Percentiles rank a stretch among this genome's conserved stretches.
Conservation (phyloP, 495 filamentous ascomycete genomes). For the Neurospora tetraspora region DNA sequence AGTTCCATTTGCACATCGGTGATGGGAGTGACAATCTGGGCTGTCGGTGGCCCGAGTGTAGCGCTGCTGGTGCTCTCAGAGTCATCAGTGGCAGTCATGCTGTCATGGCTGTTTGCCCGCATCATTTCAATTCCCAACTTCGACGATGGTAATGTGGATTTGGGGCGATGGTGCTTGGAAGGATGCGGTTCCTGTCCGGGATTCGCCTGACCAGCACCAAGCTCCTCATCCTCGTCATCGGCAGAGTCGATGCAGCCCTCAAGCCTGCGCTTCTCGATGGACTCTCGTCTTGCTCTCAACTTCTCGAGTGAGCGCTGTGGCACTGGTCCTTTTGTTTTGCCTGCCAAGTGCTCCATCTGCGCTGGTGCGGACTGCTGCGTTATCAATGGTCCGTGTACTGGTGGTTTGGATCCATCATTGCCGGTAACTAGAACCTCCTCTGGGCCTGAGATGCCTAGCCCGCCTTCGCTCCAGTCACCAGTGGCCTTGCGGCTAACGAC, state of each 20-base stretch:
- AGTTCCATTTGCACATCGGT: constrained; percentile 19
- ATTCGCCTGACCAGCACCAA: constrained; percentile 49
- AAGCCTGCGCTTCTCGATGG: constrained; percentile 60
- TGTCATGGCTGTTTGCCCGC: constrained; percentile 85
- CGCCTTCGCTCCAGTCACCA: constrained; percentile 63
- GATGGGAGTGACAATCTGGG: constrained; percentile 32
- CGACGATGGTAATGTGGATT: constrained; percentile 44
- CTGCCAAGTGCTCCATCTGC: constrained; percentile 44
- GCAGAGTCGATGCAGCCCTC: constrained; percentile 73
- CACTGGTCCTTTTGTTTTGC: constrained; percentile 25
- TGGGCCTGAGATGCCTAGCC: constrained; percentile 56
- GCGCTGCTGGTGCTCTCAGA: constrained; percentile 24
- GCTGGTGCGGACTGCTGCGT: constrained; percentile 60
- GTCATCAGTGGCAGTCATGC: constrained; percentile 45
- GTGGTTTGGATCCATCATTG: constrained; percentile 23
- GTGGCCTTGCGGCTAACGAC: constrained; percentile 58
- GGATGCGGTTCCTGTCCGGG: constrained; percentile 28
- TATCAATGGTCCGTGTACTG: constrained; percentile 40
- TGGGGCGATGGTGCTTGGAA: constrained; percentile 25
- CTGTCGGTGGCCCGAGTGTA: constrained; percentile 23
- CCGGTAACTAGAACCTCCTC: constrained; percentile 29
- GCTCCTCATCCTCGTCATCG: constrained; percentile 87
- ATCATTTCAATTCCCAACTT: constrained; percentile 93
- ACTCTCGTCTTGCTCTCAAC: constrained; percentile 64
- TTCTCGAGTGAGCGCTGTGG: constrained; percentile 69